Evolutionary conservation across 495 filamentous ascomycete species (phyloP).

Genomic region (Hypoxylon crocopeplum): DNA sequence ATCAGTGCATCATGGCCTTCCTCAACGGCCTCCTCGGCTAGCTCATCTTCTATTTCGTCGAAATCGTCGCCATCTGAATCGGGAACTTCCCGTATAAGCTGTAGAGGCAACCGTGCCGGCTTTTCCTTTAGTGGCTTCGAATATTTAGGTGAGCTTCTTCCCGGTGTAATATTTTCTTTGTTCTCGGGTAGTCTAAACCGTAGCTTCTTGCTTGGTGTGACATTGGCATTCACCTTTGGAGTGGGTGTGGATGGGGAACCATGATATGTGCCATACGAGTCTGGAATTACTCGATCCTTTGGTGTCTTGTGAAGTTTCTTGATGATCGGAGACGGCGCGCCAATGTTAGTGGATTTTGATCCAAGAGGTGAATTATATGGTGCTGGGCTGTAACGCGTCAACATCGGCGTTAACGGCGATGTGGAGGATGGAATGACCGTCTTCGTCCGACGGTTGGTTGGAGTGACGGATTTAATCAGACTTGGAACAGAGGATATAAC

Average conservation of each 20-base stretch:
- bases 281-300: constrained; percentile 44
- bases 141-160: constrained; percentile 30
- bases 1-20: neutral
- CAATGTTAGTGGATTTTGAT: constrained; percentile 47
- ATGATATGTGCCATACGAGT: constrained; percentile 48
- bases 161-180: constrained; percentile 41
- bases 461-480: constrained; percentile 41
- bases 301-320: constrained; percentile 40
- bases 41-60: constrained; percentile 33
- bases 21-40: constrained; percentile 17
- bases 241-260: constrained; percentile 22
- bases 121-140: constrained; percentile 23
- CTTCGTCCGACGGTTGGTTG: constrained; percentile 42
- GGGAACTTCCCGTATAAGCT: constrained; percentile 20
- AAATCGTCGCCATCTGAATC: constrained; percentile 41
- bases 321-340: constrained; percentile 32
- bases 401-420: constrained; percentile 46
- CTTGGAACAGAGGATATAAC: constrained; percentile 27
- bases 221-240: constrained; percentile 12
- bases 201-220: constrained; percentile 29
- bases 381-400: constrained; percentile 37
- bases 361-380: constrained; percentile 44
- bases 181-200: constrained; percentile 33
- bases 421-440: constrained; percentile 51
- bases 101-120: constrained; percentile 25